Base-by-base conservation (phyloP, 306 rosid species). In the Gillenia trifoliata region DNA sequence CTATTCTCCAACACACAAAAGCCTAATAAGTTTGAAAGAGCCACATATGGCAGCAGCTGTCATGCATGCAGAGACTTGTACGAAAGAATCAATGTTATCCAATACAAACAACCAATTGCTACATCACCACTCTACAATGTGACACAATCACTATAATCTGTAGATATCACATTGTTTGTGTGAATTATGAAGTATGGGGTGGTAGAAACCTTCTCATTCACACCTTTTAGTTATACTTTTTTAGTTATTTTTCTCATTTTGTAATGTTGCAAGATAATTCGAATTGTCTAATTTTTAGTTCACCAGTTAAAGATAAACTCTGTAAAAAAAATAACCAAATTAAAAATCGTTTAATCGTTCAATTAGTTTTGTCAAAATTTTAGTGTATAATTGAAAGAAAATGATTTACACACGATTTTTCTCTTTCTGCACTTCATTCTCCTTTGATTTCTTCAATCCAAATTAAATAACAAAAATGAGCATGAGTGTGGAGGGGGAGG, bases 21-120 rank as follows among this genome's bases (percentile, higher is more conserved):
- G 2, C 76, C 22, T 29, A 9, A 17, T 5, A 23, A 61, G 49
- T 47, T 63, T 63, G 47, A 43, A 19, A 55, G 19, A 20, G 30
- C 50, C 68, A 31, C n/a, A 11, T 20, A 62, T 62, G 66, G 40
- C 41, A 28, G 66, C 40, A 20, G 47, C 68, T 64, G 43, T 20
- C 43, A 17, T 2, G 11, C 41, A 16, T 25, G 7, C 9, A 13
- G 13, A 33, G 43, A 3, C n/a, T 28, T 61, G 66, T 61, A 61
- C 40, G 3, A 29, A 61, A 30, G 36, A 61, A 61, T 61, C 66
- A 8, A 13, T 29, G 66, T 29, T 13, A 64, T 20, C 45, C 68
- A 64, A 20, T 64, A 64, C 43, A 64, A 64, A 33, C 68, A 64
- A 64, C 45, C 68, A 64, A 64, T 29, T 62, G 66, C 66, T 17